Evolutionary conservation across 257 asterid species (phyloP).

Genomic region (Solanum clarkiae): DNA sequence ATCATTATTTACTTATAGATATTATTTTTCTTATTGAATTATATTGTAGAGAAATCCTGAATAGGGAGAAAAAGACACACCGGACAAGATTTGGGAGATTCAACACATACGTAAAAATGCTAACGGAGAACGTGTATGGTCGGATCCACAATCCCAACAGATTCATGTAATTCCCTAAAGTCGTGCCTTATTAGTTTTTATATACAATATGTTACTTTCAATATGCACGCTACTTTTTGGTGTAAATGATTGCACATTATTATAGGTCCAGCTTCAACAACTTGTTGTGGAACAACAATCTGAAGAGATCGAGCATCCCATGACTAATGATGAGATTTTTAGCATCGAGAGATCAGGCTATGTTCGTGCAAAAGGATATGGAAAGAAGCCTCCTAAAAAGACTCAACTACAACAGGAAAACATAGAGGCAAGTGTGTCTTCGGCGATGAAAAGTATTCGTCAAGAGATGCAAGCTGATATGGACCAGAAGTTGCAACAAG

Average conservation of each 20-base stretch:
- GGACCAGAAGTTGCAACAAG: not conserved
- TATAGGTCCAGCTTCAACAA: not conserved
- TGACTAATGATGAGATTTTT: not conserved
- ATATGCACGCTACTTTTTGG: too few relatives aligned
- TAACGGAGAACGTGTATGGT: too few relatives aligned
- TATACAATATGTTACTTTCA: too few relatives aligned
- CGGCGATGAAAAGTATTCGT: too few relatives aligned
- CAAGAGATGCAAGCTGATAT: not conserved
- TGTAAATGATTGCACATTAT: not conserved
- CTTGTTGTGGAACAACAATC: not conserved
- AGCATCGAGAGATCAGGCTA: not conserved
- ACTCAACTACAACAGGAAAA: not conserved
- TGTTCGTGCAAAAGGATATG: not conserved
- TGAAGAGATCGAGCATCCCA: not conserved
- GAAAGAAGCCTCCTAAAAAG: not conserved
- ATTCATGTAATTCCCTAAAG: not conserved
- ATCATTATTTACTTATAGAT: too few relatives aligned
- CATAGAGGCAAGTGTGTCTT: not conserved
- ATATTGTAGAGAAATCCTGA: too few relatives aligned
- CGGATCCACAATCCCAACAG: not conserved
- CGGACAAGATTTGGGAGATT: too few relatives aligned
- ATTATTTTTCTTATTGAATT: too few relatives aligned
- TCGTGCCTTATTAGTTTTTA: not conserved
- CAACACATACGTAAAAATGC: too few relatives aligned
- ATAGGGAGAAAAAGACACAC: too few relatives aligned